Conservation (phyloP, 2,329 filamentous ascomycete species). For the Trichophyton simii region DNA sequence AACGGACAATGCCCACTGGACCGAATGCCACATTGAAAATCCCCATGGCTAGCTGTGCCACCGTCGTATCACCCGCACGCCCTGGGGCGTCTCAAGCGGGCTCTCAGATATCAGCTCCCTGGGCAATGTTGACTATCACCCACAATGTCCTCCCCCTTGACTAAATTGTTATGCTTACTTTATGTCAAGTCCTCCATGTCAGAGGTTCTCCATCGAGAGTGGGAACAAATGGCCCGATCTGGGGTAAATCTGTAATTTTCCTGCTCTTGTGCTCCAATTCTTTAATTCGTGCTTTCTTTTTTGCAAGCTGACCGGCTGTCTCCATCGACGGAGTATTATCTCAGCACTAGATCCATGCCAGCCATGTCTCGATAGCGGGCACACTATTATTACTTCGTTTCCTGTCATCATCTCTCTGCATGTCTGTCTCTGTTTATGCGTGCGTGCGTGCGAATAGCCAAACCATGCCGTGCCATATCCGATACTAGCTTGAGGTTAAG, state of each 20-base stretch:
- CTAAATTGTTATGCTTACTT: no score
- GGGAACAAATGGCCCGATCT: not conserved
- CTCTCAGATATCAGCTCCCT: not conserved
- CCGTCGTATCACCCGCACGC: not conserved
- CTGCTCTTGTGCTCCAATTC: not conserved
- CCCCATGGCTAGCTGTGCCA: not conserved
- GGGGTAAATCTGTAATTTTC: not conserved
- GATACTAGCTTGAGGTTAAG: not conserved
- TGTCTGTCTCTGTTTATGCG: no score
- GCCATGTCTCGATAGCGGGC: no score
- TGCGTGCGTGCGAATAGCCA: no score
- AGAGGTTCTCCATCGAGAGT: no score
- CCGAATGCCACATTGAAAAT: constrained; percentile 1
- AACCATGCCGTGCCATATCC: not conserved
- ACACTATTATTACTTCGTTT: no score
- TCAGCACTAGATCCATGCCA: not conserved
- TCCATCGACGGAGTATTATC: not conserved
- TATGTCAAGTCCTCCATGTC: no score
- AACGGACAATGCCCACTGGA: not conserved
- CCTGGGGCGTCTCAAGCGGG: not conserved
- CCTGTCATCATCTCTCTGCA: no score
- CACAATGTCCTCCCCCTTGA: no score
- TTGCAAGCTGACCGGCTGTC: not conserved
- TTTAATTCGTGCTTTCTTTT: not conserved
- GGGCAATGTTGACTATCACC: no score